Evolutionary conservation across 129 eudicot genomes (phyloP).

Genomic region (Apium graveolens): DNA sequence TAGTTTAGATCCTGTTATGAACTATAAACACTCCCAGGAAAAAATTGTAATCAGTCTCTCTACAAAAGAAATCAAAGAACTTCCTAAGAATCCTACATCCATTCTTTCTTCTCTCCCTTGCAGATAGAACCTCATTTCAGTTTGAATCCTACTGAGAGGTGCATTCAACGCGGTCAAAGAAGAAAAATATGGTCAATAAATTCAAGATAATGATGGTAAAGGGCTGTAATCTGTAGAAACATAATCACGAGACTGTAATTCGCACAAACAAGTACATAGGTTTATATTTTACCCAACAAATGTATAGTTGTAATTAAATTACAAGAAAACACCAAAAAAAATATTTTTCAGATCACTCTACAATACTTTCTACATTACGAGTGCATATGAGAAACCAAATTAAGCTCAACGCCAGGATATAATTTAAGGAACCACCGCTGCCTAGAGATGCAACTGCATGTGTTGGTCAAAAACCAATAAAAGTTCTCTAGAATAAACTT

Average conservation of each 20-base stretch:
- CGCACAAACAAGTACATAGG: background rate
- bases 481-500: background rate
- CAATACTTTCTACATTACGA: background rate
- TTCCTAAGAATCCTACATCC: background rate
- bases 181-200: background rate
- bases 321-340: background rate
- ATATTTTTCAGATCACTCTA: background rate
- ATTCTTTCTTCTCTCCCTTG: background rate
- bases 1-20: background rate
- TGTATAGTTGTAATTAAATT: background rate
- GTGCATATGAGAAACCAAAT: background rate
- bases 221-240: background rate
- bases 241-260: background rate
- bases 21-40: background rate
- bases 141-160: background rate
- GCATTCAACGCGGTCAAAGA: background rate
- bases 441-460: background rate
- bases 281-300: background rate
- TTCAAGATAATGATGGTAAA: constrained; percentile 1
- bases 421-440: background rate
- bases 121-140: background rate
- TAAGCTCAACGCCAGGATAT: background rate
- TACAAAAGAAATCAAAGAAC: background rate
- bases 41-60: background rate
- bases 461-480: too few relatives aligned